Base-by-base conservation (phyloP, 1,284 basidiomycete genomes). In the Trichosporon sp. region DNA sequence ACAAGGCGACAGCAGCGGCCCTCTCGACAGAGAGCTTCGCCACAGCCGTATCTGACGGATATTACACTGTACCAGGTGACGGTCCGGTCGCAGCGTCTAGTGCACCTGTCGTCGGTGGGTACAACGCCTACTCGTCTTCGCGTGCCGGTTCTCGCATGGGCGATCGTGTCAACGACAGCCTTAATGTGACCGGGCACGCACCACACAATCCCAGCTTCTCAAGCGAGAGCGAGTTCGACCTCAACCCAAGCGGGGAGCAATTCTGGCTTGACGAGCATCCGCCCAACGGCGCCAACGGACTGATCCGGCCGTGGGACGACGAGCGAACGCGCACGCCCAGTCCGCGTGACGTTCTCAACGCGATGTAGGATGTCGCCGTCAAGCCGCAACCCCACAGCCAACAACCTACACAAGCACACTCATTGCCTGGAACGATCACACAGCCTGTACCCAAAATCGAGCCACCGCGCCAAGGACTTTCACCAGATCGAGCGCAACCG, bases 211-310 rank as follows among this genome's bases (percentile, higher is more conserved):
- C 64, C 34, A 36, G 25, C 14, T 60, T 64, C 60, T 68, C 66
- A 16, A 67, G 65, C 37, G 68, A 69, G 32, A 65, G 65, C 61
- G 71, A 73, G 52, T 69, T 63, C 58, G 65, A 63, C 54, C 63
- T 59, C n/a, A 49, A 58, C 32, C 40, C 65, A 11, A 64, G 61
- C 25, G 71, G 69, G 34, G 62, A 67, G 29, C 67, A 66, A 16
- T 73, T 73, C 56, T 65, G 62, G 10, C 65, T 73, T 13, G 71
- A 73, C 31, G 71, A 73, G 34, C 37, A 44, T 16, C 54, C 54
- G 7, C 46, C 23, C 8, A 56, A 64, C 58, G 60, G 60, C 29
- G n/a, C 46, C 6, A 59, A 63, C 29, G 56, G 57, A 16, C 63
- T 61, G 1, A 21, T 58, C 23, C 44, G 63, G 33, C 63, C 66